A percentile compares a stretch with the other conserved stretches of the same genome.
Conservation (phyloP, 2,329 filamentous ascomycete genomes). For the Colletotrichum somersetense region DNA sequence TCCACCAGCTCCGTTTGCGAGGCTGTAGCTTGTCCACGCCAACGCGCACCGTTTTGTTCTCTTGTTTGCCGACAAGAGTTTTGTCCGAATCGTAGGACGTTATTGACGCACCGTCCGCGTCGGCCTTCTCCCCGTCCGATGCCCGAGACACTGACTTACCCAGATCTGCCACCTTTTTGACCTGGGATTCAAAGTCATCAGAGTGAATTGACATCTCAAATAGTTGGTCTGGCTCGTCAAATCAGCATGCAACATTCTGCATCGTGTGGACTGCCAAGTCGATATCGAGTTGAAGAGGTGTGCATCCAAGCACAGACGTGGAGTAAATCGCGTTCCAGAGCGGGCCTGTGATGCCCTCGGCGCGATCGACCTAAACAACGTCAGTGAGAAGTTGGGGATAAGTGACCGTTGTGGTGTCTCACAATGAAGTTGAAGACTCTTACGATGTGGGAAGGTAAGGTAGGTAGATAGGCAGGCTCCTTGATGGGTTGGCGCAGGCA, state of each 20-base stretch:
- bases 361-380: not conserved
- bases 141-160: not conserved
- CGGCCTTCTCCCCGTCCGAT: not conserved
- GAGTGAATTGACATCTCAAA: not conserved
- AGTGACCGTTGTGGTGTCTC: too few species aligned
- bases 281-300: conserved; percentile 9
- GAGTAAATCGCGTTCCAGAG: not conserved
- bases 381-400: not conserved
- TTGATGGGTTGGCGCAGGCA: too few species aligned
- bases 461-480: too few species aligned
- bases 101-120: too few species aligned
- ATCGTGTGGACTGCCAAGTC: conserved; percentile 9
- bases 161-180: not conserved
- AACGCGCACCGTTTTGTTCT: not conserved
- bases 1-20: not conserved
- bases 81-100: not conserved
- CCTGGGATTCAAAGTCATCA: not conserved
- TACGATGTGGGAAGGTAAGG: too few species aligned
- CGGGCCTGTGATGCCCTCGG: not conserved
- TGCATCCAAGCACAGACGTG: conserved; percentile 1
- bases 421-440: too few species aligned
- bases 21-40: not conserved
- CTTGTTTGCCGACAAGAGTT: not conserved
- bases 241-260: not conserved
- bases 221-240: not conserved